A percentile compares a stretch with the other conserved stretches of the same genome.
Conservation (phyloP, 208 protist species). For the Acanthamoeba culbertsoni region DNA sequence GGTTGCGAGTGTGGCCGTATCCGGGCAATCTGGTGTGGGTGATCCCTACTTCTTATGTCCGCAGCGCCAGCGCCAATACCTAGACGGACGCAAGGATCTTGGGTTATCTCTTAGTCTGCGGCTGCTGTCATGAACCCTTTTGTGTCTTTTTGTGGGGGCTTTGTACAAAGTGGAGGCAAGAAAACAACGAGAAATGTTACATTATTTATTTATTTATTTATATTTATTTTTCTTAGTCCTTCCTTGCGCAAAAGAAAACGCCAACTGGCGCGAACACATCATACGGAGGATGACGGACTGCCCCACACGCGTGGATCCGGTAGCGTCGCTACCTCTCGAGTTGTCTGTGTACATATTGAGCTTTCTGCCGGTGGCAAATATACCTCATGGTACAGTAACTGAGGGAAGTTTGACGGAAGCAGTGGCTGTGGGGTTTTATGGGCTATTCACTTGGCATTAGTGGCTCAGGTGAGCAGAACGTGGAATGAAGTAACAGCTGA, state of each 20-base stretch:
- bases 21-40: background rate
- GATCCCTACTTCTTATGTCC: constrained; percentile 43
- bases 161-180: too few species aligned
- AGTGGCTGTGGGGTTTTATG: background rate
- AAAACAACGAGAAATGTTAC: too few species aligned
- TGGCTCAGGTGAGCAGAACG: background rate
- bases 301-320: background rate
- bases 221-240: background rate
- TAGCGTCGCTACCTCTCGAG: background rate
- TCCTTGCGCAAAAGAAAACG: background rate
- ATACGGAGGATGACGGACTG: background rate
- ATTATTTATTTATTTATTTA: background rate
- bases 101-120: background rate
- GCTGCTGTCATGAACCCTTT: background rate
- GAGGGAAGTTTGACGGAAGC: background rate
- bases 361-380: background rate
- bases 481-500: background rate
- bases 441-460: background rate
- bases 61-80: background rate
- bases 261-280: background rate
- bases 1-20: background rate
- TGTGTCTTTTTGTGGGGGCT: background rate
- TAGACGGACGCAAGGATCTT: background rate
- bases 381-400: background rate
- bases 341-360: background rate